Percentiles rank a stretch among this genome's conserved stretches.
Conservation (phyloP, 331 rosid genomes). For the Prunus yedoensis region DNA sequence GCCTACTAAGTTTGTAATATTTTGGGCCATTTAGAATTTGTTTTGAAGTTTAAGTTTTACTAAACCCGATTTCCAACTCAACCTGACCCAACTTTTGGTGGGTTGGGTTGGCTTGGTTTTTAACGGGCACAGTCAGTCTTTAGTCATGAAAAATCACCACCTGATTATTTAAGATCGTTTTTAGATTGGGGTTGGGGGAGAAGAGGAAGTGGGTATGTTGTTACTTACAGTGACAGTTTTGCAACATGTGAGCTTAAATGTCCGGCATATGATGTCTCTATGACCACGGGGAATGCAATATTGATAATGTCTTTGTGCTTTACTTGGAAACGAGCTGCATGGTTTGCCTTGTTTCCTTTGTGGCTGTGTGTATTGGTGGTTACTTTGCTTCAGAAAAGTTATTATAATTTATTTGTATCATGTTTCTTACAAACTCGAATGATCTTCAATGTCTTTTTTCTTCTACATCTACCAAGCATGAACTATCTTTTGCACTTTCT, state of each 20-base stretch:
- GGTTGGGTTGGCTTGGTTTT: neutral
- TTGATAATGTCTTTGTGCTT: neutral
- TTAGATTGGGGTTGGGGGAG: neutral
- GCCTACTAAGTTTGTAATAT: neutral
- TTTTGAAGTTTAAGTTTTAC: neutral
- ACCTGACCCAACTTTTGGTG: neutral
- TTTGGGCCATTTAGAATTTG: neutral
- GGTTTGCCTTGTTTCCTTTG: conserved; percentile 9
- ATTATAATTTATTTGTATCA: neutral
- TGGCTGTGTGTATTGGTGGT: neutral
- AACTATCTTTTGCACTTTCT: conserved; percentile 4
- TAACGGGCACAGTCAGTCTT: neutral
- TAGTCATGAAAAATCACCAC: neutral
- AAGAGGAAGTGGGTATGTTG: neutral
- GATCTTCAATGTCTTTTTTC: neutral
- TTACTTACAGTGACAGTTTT: neutral
- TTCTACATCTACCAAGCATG: neutral
- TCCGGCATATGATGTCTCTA: neutral
- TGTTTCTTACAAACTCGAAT: neutral
- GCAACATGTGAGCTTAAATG: neutral
- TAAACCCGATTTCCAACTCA: neutral
- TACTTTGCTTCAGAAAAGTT: neutral
- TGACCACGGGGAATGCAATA: neutral
- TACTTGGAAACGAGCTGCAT: neutral
- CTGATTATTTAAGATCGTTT: too few species aligned